These are phyloP conservation scores for Pseudonectria foliicola DNA, from an alignment of 2,329 filamentous ascomycete species.

Conservation along the genomic window DNA sequence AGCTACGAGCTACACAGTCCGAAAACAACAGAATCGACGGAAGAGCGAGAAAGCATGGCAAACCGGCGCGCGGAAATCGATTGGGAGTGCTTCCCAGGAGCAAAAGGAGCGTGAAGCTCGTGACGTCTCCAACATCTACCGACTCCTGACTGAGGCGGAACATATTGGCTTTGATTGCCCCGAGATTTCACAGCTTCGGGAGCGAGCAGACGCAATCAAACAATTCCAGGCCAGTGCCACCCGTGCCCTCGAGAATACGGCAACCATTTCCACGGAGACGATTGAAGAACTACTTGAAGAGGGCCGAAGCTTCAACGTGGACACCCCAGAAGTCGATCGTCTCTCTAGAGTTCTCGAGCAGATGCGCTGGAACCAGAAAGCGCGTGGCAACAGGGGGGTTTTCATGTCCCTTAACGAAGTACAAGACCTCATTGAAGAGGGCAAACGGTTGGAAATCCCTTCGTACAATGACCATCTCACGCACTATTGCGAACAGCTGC, in stretches of 20 bases:
- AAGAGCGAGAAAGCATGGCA: slow-evolving; percentile 90
- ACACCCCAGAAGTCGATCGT: slow-evolving; percentile 79
- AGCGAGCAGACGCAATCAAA: slow-evolving; percentile 77
- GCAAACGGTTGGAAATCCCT: slow-evolving; percentile 68
- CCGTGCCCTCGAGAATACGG: slow-evolving; percentile 59
- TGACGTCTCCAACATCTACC: slow-evolving; percentile 81
- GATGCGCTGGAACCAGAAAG: slow-evolving; percentile 81
- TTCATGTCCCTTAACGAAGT: slow-evolving; percentile 73
- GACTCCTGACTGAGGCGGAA: slow-evolving; percentile 76
- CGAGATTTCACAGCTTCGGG: slow-evolving; percentile 78
- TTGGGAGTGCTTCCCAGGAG: slow-evolving; percentile 50
- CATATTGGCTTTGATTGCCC: slow-evolving; percentile 87
- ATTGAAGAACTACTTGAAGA: slow-evolving; percentile 88
- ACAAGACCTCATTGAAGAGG: slow-evolving; percentile 68
- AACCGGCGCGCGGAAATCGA: slow-evolving; percentile 63
- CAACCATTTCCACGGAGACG: slow-evolving; percentile 58
- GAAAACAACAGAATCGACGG: slow-evolving; percentile 93
- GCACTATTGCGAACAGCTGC: slow-evolving; percentile 68
- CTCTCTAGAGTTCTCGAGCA: slow-evolving; percentile 76
- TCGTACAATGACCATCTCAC: slow-evolving; percentile 73
- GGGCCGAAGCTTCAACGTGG: slow-evolving; percentile 82
- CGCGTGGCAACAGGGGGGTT: slow-evolving; percentile 54
- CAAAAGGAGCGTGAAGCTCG: slow-evolving; percentile 79
- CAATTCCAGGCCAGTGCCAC: slow-evolving; percentile 74
- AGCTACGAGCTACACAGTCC: slow-evolving; percentile 89